Evolutionary conservation across 208 protist genomes (phyloP), one percentile per base, ranked within the genome.

Genomic region (Wallacemonas sp.): DNA sequence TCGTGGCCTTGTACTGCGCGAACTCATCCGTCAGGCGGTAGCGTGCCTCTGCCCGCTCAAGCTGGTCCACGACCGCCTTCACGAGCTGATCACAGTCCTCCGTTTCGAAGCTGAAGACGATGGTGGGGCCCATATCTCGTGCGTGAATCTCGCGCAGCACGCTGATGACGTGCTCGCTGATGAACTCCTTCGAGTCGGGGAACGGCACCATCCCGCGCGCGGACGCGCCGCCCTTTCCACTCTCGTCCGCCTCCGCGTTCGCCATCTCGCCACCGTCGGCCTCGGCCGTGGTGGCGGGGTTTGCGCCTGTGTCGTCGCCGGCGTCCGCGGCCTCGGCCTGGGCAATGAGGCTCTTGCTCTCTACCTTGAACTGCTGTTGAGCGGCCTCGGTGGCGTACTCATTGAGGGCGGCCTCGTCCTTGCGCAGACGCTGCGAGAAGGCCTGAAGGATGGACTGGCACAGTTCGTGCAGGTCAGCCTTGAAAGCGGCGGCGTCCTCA

Each of bases 41-140:
- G 24, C 71, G 70, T 38, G 60, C 42, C 78, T 97, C 89, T 22
- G 87, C 84, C 30, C 75, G 61, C 75, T 95, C 92, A 38, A 97
- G 81, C 24, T 82, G 68, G 26, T 79, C 70, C 58, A 93, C 77
- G 50, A 95, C 80, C 24, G 78, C 75, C 76, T 88, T 84, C 0
- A 89, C 90, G 19, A 98, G 68, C 59, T 95, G 83, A 19, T 93
- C 83, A 66, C 94, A 98, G 58, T 83, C 79, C 58, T 87, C 79
- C n/a, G 79, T 81, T 58, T 94, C 89, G 63, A 98, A 96, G 63
- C 70, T 89, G 75, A 98, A 98, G 53, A 97, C 86, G 66, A 98
- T 92, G 15, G 78, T 85, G 27, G 94, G 94, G 17, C 92, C 85
- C 83, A 96, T 91, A 41, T 96, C 78, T 21, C 87, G 76, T 24